Evolutionary conservation across 495 filamentous ascomycete species (phyloP), one percentile per base, ranked within the genome.

Genomic region (Trichoderma asperelloides): DNA sequence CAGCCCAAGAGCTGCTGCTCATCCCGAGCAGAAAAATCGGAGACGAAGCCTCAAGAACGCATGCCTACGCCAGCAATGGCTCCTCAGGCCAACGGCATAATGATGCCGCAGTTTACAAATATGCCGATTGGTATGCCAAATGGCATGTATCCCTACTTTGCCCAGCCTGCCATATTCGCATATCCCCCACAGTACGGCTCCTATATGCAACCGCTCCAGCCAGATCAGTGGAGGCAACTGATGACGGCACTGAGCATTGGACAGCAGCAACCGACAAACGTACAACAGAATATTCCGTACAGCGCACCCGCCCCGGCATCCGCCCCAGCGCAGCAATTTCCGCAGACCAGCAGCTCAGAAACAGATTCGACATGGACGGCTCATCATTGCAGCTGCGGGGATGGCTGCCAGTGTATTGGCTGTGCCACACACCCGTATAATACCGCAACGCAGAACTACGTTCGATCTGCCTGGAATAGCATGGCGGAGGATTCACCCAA

Each of bases 351-450:
- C 37, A 11, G 30, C 15, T 39, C 55, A 13, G 65, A 28, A 8
- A 70, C 40, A 7, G 68, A 15, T 69, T 71, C 51, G 66, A 37
- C 33, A 37, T 75, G 74, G 45, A 73, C 73, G 9, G 75, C 73
- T 37, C 80, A 89, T 68, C 75, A 85, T 63, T 88, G 91, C 75
- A 71, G 77, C 70, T 88, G 92, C 73, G 85, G 92, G 68, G 79
- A 88, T 63, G 78, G 79, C 0, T 93, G 90, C 70, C 78, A 88
- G 67, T 93, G 90, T 70, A 70, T 91, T 28, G 88, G 85, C 25
- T 93, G 90, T 71, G 75, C 84, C 27, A 80, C 82, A 45, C 90
- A 93, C 71, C 90, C 89, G 5, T 91, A 86, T 73, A 93, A 93
- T 71, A 77, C 84, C 25, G 82, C 85, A n/a, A 91, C 87, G n/a